Conservation (phyloP, 2,329 filamentous ascomycete species). For the Xylariaceae sp. region DNA sequence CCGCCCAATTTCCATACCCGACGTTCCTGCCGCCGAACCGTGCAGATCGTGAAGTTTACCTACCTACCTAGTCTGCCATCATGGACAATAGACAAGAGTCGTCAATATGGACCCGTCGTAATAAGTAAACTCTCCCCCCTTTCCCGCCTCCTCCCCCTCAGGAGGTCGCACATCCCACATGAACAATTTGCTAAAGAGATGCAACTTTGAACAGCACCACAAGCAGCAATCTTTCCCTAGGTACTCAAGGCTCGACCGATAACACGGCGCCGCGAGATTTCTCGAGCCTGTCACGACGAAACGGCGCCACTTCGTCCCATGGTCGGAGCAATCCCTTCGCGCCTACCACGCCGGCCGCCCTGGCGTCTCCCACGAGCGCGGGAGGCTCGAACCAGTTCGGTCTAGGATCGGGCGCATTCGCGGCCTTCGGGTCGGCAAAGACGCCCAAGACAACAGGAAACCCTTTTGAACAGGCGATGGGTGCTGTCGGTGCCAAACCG, state of each 20-base stretch:
- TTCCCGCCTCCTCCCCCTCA: conserved; percentile 4
- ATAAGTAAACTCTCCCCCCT: conserved; percentile 56
- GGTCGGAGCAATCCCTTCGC: conserved; percentile 74
- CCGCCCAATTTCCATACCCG: conserved; percentile 10
- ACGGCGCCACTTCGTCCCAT: conserved; percentile 64
- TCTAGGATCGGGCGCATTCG: conserved; percentile 90
- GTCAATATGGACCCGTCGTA: conserved; percentile 69
- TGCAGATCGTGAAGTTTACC: conserved; percentile 7
- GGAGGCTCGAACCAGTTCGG: conserved; percentile 75
- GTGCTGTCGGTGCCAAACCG: conserved; percentile 44
- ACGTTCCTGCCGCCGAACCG: conserved; percentile 11
- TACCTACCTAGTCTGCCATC: conserved; percentile 20
- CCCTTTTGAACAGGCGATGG: conserved; percentile 70
- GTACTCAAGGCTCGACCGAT: conserved; percentile 55
- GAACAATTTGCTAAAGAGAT: background rate
- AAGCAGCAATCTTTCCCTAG: conserved; percentile 85
- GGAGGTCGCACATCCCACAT: background rate
- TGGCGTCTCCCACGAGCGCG: conserved; percentile 69
- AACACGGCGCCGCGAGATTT: conserved; percentile 39
- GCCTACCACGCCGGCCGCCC: conserved; percentile 63
- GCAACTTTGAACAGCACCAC: conserved; percentile 36
- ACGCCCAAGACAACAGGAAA: conserved; percentile 81
- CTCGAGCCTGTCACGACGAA: conserved; percentile 53
- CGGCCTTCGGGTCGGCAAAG: conserved; percentile 84
- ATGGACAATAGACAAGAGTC: conserved; percentile 49